Conservation (phyloP, 2,329 filamentous ascomycete species). For the Microcyclospora tardicrescens region DNA sequence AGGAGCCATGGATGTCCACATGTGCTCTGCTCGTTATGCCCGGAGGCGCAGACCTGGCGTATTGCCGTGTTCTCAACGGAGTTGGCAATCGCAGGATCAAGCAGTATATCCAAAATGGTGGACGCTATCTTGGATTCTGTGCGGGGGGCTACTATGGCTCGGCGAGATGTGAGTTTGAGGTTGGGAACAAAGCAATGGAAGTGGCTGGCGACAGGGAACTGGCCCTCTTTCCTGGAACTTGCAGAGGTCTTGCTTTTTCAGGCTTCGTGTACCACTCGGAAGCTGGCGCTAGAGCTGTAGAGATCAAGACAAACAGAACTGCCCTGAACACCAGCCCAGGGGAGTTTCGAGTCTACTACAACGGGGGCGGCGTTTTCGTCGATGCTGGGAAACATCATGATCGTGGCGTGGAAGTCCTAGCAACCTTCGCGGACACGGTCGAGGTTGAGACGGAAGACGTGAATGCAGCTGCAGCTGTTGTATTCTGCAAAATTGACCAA, state of each 20-base stretch:
- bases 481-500: constrained; percentile 71
- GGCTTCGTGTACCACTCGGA: constrained; percentile 90
- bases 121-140: constrained; percentile 80
- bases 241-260: constrained; percentile 72
- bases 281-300: constrained; percentile 61
- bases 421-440: constrained; percentile 61
- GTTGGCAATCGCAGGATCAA: constrained; percentile 72
- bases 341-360: constrained; percentile 70
- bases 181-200: constrained; percentile 66
- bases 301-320: constrained; percentile 48
- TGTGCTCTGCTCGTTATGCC: constrained; percentile 87
- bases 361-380: constrained; percentile 88
- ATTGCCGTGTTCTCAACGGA: constrained; percentile 78
- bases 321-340: constrained; percentile 35
- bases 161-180: constrained; percentile 77
- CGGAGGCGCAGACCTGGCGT: constrained; percentile 85
- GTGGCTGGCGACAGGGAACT: constrained; percentile 78
- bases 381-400: constrained; percentile 52
- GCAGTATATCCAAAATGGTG: constrained; percentile 75
- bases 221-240: constrained; percentile 74
- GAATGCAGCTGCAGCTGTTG: constrained; percentile 59
- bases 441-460: constrained; percentile 65
- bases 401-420: constrained; percentile 65
- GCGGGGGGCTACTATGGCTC: constrained; percentile 88
- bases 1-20: constrained; percentile 79